Percentiles rank a stretch among this genome's conserved stretches.
These are phyloP conservation scores for Dendrostoma leiphaemia DNA, from an alignment of 2,329 filamentous ascomycete genomes.

Conservation along the genomic window DNA sequence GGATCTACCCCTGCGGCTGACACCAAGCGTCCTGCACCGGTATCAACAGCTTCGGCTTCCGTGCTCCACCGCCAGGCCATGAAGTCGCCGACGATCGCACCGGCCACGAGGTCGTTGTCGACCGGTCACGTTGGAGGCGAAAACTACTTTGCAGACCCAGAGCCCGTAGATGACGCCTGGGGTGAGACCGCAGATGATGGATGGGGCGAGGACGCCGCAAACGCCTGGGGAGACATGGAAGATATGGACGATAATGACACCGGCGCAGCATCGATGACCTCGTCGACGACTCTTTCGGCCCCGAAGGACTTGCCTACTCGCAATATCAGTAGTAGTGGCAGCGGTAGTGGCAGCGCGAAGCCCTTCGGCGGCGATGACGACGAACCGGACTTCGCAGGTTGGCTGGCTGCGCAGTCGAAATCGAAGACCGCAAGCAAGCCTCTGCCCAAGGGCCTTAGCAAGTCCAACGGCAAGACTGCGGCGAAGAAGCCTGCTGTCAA, in stretches of 20 bases:
- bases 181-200: conserved; percentile 68
- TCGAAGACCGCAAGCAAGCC: conserved; percentile 66
- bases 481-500: conserved; percentile 44
- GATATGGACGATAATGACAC: conserved; percentile 41
- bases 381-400: conserved; percentile 94
- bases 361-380: conserved; percentile 73
- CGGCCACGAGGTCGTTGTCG: conserved; percentile 29
- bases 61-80: conserved; percentile 60
- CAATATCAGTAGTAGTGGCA: conserved; percentile 18
- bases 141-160: conserved; percentile 54
- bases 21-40: conserved; percentile 31
- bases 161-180: conserved; percentile 72
- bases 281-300: conserved; percentile 16
- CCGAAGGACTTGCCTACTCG: conserved; percentile 23
- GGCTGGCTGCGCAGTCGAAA: conserved; percentile 82
- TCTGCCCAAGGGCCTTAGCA: conserved; percentile 80
- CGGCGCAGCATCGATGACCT: conserved; percentile 32
- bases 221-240: conserved; percentile 73
- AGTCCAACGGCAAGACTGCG: conserved; percentile 43
- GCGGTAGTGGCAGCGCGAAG: conserved; percentile 34
- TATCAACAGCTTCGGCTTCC: conserved; percentile 51
- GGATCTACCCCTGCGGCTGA: conserved; percentile 38
- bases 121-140: conserved; percentile 41
- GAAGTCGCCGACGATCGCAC: conserved; percentile 38
- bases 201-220: conserved; percentile 70